Evolutionary conservation across 1,139 yeast genomes (phyloP).

Genomic region (Protomyces arabidopsidicola): DNA sequence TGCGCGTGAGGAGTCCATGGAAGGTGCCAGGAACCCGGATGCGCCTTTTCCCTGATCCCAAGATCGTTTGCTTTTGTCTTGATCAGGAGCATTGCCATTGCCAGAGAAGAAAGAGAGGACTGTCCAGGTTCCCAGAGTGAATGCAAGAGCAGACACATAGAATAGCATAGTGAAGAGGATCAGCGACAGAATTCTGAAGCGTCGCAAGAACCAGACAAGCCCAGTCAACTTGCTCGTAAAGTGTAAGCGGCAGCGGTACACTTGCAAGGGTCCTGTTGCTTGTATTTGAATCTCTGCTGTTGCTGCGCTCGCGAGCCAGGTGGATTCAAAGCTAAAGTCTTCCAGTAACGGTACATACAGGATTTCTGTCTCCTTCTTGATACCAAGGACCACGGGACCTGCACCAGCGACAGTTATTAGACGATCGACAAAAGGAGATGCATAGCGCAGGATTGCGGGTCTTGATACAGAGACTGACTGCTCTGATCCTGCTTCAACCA

Average conservation of each 20-base stretch:
- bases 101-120: neutral
- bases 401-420: constrained; percentile 1
- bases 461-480: constrained; percentile 2
- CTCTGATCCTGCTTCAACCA: constrained; percentile 5
- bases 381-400: constrained; percentile 12
- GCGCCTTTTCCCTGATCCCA: neutral
- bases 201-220: constrained; percentile 10
- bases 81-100: neutral
- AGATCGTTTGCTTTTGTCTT: neutral
- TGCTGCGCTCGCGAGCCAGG: constrained; percentile 7
- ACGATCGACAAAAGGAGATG: constrained; percentile 13
- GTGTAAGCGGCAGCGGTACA: neutral
- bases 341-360: constrained; percentile 13
- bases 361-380: constrained; percentile 2
- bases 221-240: constrained; percentile 15
- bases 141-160: constrained; percentile 4
- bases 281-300: constrained; percentile 10
- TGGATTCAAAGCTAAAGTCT: constrained; percentile 5
- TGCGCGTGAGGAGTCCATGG: neutral
- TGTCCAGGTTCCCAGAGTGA: constrained; percentile 10
- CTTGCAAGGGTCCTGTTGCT: constrained; percentile 5
- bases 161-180: constrained; percentile 21
- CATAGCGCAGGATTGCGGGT: constrained; percentile 15
- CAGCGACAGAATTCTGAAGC: constrained; percentile 11
- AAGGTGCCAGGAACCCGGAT: neutral